phyloP scores from a whole-genome alignment of 768 basidiomycete species.

The Megacollybia marginata region DNA sequence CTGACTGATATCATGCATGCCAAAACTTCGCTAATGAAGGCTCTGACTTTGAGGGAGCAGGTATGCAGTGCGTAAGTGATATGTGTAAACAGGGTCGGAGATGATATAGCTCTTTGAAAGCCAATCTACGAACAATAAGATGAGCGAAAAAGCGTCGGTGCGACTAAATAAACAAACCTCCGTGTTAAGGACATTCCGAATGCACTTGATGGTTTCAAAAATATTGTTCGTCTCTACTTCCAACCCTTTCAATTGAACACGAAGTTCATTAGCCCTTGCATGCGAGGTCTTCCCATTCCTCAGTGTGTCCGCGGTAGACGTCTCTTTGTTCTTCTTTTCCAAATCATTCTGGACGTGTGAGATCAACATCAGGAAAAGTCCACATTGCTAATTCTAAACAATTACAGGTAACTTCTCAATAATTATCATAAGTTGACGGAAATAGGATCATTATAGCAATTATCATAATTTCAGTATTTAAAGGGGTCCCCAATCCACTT shows the following conservation, averaged over 20 bases:
- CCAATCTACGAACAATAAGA: conserved; percentile 46
- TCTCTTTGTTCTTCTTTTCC: conserved; percentile 44
- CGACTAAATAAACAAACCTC: conserved; percentile 44
- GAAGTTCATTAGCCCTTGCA: conserved; percentile 65
- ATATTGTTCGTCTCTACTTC: conserved; percentile 66
- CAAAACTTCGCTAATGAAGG: conserved; percentile 67
- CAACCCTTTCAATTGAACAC: conserved; percentile 82
- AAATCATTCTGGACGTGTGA: conserved; percentile 57
- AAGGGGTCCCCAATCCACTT: too few relatives aligned
- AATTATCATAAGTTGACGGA: too few relatives aligned
- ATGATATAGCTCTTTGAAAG: conserved; percentile 57
- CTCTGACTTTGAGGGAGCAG: conserved; percentile 60
- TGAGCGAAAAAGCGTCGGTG: not conserved
- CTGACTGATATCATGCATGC: conserved; percentile 68
- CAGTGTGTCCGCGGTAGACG: conserved; percentile 58
- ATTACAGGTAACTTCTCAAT: too few relatives aligned
- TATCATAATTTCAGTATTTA: too few relatives aligned
- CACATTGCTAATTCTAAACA: too few relatives aligned
- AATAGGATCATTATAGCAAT: too few relatives aligned
- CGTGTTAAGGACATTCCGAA: conserved; percentile 80
- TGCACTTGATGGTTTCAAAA: conserved; percentile 69
- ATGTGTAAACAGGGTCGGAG: conserved; percentile 60
- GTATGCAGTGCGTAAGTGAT: conserved; percentile 65
- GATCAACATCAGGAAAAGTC: too few relatives aligned
- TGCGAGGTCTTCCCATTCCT: conserved; percentile 46